These are phyloP conservation scores for Fagus sylvatica DNA, from an alignment of 306 rosid species.

Conservation along the genomic window DNA sequence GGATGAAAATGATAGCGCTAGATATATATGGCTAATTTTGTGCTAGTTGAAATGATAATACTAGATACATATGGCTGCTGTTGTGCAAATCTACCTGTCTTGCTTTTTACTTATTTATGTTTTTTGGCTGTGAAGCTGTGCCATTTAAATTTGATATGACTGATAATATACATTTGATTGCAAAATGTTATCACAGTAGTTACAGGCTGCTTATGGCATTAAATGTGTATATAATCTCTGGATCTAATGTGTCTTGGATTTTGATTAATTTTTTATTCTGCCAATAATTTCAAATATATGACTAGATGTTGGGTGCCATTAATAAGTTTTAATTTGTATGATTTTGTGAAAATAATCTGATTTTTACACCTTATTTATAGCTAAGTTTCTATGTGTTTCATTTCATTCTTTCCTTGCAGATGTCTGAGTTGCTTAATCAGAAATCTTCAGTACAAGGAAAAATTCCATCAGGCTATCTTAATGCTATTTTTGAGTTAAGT, in stretches of 20 bases:
- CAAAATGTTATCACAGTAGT: neutral
- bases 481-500: constrained; percentile 72
- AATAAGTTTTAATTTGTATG: neutral
- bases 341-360: constrained; percentile 9
- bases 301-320: neutral
- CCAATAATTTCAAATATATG: neutral
- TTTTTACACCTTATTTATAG: constrained; percentile 14
- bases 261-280: neutral
- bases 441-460: constrained; percentile 80
- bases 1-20: neutral
- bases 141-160: neutral
- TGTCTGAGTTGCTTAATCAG: constrained; percentile 93
- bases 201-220: neutral
- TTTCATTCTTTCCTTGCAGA: constrained; percentile 55
- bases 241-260: constrained; percentile 5
- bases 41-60: neutral
- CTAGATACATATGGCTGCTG: neutral
- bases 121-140: neutral
- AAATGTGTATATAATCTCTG: neutral
- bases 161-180: neutral
- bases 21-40: neutral
- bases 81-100: neutral
- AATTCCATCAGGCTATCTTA: constrained; percentile 91
- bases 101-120: neutral
- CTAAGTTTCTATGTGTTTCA: constrained; percentile 4